Conservation (phyloP, 257 asterid genomes). For the Rhazya stricta region DNA sequence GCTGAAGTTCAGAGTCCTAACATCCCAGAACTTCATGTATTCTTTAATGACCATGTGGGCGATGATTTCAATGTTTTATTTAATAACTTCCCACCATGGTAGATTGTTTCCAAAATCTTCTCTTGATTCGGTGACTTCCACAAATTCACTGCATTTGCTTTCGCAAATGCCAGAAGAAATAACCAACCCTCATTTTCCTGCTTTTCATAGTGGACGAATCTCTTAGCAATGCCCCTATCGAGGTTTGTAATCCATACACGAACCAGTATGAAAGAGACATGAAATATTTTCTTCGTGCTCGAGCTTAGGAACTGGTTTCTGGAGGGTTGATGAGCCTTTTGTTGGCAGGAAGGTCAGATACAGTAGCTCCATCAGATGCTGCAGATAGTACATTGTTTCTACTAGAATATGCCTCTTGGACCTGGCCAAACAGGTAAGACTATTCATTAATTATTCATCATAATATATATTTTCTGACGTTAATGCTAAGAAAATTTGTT, state of each 20-base stretch:
- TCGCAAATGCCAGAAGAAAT: conserved; percentile 23
- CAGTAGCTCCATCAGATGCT: background rate
- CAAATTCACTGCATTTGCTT: conserved; percentile 29
- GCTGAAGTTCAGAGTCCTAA: conserved; percentile 12
- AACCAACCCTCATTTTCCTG: conserved; percentile 5
- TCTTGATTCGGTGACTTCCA: conserved; percentile 16
- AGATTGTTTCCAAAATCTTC: conserved; percentile 20
- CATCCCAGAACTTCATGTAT: conserved; percentile 33
- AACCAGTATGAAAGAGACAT: conserved; percentile 26
- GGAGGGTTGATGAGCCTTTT: conserved; percentile 13
- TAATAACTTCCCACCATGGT: conserved; percentile 37
- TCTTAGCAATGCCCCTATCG: conserved; percentile 13
- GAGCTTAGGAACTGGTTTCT: conserved; percentile 17
- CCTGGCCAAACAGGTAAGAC: conserved; percentile 24
- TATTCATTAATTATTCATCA: too few relatives aligned
- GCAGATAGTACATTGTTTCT: background rate
- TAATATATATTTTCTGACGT: too few relatives aligned
- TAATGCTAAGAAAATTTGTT: too few relatives aligned
- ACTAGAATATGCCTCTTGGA: conserved; percentile 20
- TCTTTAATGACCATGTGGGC: conserved; percentile 38
- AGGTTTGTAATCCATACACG: conserved; percentile 23
- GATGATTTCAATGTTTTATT: conserved; percentile 54
- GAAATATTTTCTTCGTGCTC: conserved; percentile 10
- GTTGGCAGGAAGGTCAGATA: background rate
- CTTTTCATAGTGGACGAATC: conserved; percentile 26